These are phyloP conservation scores for Turritis glabra DNA, from an alignment of 345 rosid genomes.

Conservation along the genomic window DNA sequence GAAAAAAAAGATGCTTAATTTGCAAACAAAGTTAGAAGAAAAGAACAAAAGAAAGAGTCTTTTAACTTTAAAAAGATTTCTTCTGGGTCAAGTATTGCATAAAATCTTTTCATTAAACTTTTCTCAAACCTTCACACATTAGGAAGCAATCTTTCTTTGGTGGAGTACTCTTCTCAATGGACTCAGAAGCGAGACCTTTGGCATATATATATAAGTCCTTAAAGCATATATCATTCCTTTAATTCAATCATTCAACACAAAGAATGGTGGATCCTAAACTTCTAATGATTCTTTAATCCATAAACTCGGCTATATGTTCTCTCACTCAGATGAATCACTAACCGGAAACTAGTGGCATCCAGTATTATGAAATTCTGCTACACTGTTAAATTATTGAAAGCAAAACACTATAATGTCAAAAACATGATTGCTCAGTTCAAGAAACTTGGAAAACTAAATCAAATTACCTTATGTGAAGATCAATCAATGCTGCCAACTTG, in stretches of 20 bases:
- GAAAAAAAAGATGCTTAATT: not conserved
- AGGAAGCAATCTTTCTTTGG: slow-evolving; percentile 7
- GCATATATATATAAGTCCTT: not conserved
- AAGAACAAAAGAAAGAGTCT: slow-evolving; percentile 5
- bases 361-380: not conserved
- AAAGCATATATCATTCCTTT: not conserved
- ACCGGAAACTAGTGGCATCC: not conserved
- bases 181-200: not conserved
- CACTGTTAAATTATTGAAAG: not conserved
- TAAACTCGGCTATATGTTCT: not conserved
- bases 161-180: not conserved
- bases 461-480: not conserved
- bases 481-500: slow-evolving; percentile 36
- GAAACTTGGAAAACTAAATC: not conserved
- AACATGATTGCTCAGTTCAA: not conserved
- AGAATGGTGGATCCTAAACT: not conserved
- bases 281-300: not conserved
- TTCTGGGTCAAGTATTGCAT: slow-evolving; percentile 19
- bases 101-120: not conserved
- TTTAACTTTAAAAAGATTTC: not conserved
- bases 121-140: not conserved
- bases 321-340: not conserved
- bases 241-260: not conserved
- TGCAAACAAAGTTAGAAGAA: slow-evolving; percentile 13
- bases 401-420: not conserved